Percentiles rank a stretch among this genome's conserved stretches.
Evolutionary conservation across 371 early-diverging fungal species (phyloP).

Genomic region (Lichtheimia hyalospora): DNA sequence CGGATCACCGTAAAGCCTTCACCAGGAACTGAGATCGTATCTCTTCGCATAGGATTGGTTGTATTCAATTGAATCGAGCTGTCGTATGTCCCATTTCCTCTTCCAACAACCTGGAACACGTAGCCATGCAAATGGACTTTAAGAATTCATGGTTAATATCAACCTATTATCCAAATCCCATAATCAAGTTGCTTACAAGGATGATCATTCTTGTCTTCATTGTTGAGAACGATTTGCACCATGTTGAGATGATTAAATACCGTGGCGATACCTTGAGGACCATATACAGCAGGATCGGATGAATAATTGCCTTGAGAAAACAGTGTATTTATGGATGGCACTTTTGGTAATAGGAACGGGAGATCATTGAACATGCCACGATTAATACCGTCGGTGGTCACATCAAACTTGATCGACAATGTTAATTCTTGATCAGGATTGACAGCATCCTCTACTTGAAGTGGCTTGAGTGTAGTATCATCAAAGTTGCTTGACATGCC

Average conservation of each 20-base stretch:
- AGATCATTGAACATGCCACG: slow-evolving; percentile 76
- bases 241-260: slow-evolving; percentile 46
- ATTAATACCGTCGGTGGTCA: slow-evolving; percentile 67
- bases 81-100: slow-evolving; percentile 30
- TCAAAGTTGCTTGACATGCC: slow-evolving; percentile 36
- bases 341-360: slow-evolving; percentile 57
- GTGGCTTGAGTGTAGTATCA: slow-evolving; percentile 49
- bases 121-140: slow-evolving; percentile 84
- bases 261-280: slow-evolving; percentile 51
- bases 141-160: background rate
- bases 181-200: slow-evolving; percentile 44
- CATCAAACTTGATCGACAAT: slow-evolving; percentile 57
- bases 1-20: slow-evolving; percentile 64
- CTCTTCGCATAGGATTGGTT: slow-evolving; percentile 64
- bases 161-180: no score
- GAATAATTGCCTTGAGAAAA: slow-evolving; percentile 55
- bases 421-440: slow-evolving; percentile 43
- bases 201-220: slow-evolving; percentile 63
- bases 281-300: slow-evolving; percentile 55
- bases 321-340: slow-evolving; percentile 65
- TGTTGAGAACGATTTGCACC: slow-evolving; percentile 58
- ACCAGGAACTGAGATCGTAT: slow-evolving; percentile 60
- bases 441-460: slow-evolving; percentile 28
- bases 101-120: slow-evolving; percentile 68
- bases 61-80: slow-evolving; percentile 23